These are phyloP conservation scores for Claviceps lovelessii DNA, from an alignment of 2,329 filamentous ascomycete genomes.

Conservation along the genomic window DNA sequence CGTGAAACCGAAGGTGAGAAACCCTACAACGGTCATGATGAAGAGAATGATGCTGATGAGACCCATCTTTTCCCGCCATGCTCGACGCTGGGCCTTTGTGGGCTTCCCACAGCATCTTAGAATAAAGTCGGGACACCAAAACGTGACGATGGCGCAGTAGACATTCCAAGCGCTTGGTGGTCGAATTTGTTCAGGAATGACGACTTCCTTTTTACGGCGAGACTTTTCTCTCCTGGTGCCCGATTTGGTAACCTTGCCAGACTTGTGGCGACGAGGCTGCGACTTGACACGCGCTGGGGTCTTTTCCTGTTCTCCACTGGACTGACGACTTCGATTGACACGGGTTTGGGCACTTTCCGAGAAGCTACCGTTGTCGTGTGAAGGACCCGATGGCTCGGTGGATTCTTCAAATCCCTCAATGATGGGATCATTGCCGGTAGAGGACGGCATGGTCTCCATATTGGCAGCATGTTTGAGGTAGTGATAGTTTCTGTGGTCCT, in stretches of 20 bases:
- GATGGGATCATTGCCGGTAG: conserved; percentile 82
- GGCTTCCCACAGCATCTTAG: conserved; percentile 75
- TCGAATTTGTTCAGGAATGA: conserved; percentile 48
- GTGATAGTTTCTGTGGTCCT: conserved; percentile 85
- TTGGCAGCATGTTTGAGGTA: conserved; percentile 90
- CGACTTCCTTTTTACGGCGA: conserved; percentile 31
- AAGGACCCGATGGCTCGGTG: conserved; percentile 35
- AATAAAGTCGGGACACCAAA: conserved; percentile 81
- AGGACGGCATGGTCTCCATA: conserved; percentile 80
- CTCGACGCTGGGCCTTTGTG: conserved; percentile 72
- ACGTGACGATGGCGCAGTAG: conserved; percentile 87
- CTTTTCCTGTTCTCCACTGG: conserved; percentile 21
- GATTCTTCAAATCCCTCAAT: conserved; percentile 61
- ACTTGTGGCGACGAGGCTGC: conserved; percentile 29
- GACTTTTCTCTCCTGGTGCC: conserved; percentile 31
- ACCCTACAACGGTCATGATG: conserved; percentile 83
- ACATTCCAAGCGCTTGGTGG: conserved; percentile 88
- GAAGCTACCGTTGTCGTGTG: conserved; percentile 29
- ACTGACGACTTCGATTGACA: conserved; percentile 20
- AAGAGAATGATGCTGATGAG: conserved; percentile 82
- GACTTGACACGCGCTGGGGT: conserved; percentile 13
- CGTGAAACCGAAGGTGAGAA: conserved; percentile 93
- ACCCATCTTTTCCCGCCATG: conserved; percentile 97
- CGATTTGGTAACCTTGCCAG: conserved; percentile 43
- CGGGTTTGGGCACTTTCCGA: conserved; percentile 31